A percentile compares a stretch with the other conserved stretches of the same genome.
Conservation (phyloP, 129 eudicot genomes). For the Dittrichia graveolens region DNA sequence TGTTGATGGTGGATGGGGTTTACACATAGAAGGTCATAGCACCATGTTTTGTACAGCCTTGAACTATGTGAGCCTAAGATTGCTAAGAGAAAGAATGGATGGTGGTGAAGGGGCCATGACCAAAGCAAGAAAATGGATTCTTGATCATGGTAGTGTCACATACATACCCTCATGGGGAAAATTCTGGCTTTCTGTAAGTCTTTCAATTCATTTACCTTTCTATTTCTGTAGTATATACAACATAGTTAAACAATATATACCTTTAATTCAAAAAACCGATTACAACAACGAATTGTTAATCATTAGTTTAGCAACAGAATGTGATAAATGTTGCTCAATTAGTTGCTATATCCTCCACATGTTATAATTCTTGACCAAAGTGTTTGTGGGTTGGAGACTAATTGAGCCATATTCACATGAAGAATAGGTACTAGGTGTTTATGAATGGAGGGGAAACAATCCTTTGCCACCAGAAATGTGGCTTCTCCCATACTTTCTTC, state of each 20-base stretch:
- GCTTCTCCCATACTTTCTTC: constrained; percentile 75
- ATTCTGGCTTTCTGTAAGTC: constrained; percentile 60
- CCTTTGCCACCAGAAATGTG: constrained; percentile 82
- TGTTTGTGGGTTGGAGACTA: background rate
- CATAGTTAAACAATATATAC: no score
- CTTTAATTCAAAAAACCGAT: no score
- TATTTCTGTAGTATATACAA: no score
- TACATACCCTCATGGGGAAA: constrained; percentile 73
- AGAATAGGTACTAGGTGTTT: constrained; percentile 64
- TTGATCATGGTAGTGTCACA: constrained; percentile 59
- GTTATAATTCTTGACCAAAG: background rate
- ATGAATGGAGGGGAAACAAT: constrained; percentile 71
- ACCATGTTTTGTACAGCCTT: constrained; percentile 71
- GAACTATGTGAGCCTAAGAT: constrained; percentile 57
- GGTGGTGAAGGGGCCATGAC: constrained; percentile 45
- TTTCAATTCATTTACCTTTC: background rate
- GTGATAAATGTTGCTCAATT: no score
- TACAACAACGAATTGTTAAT: no score
- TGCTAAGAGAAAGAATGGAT: constrained; percentile 47
- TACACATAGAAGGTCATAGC: constrained; percentile 76
- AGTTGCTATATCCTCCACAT: background rate
- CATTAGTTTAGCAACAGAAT: background rate
- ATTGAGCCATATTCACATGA: constrained; percentile 17
- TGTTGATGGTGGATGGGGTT: constrained; percentile 83
- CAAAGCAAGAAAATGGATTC: constrained; percentile 64